Conservation (phyloP, 2,329 filamentous ascomycete species). For the Escovopsis weberi region DNA sequence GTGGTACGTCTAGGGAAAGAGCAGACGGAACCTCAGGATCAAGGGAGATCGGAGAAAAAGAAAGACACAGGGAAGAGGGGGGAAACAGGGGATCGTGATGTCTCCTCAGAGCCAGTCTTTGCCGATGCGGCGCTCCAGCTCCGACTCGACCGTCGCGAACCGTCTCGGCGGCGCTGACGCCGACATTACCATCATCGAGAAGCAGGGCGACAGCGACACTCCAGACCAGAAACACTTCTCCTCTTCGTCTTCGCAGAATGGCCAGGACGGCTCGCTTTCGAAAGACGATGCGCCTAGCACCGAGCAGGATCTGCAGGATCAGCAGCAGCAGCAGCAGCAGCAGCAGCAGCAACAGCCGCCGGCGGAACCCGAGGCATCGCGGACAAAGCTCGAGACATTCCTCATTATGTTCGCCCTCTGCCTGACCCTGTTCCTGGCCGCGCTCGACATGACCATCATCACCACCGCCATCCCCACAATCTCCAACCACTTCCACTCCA, state of each 20-base stretch:
- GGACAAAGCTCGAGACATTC: conserved; percentile 24
- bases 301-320: background rate
- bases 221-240: background rate
- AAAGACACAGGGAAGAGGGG: too few relatives aligned
- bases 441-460: conserved; percentile 46
- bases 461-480: conserved; percentile 55
- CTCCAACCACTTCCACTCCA: conserved; percentile 46
- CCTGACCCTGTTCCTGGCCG: conserved; percentile 35
- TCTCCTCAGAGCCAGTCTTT: too few relatives aligned
- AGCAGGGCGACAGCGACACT: background rate
- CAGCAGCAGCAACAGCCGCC: conserved; percentile 2
- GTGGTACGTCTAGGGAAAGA: too few relatives aligned
- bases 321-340: background rate
- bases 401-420: conserved; percentile 28
- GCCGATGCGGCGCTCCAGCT: conserved; percentile 10
- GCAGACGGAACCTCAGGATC: too few relatives aligned
- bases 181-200: background rate
- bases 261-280: background rate
- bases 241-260: background rate
- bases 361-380: conserved; percentile 18
- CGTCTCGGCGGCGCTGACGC: conserved; percentile 11
- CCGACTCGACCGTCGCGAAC: conserved; percentile 13
- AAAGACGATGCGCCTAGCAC: conserved; percentile 5
- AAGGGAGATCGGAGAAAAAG: too few relatives aligned
- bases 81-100: too few relatives aligned